Evolutionary conservation across 2,329 filamentous ascomycete genomes (phyloP), one percentile per base, ranked within the genome.

Genomic region (Fonsecaea nubica): DNA sequence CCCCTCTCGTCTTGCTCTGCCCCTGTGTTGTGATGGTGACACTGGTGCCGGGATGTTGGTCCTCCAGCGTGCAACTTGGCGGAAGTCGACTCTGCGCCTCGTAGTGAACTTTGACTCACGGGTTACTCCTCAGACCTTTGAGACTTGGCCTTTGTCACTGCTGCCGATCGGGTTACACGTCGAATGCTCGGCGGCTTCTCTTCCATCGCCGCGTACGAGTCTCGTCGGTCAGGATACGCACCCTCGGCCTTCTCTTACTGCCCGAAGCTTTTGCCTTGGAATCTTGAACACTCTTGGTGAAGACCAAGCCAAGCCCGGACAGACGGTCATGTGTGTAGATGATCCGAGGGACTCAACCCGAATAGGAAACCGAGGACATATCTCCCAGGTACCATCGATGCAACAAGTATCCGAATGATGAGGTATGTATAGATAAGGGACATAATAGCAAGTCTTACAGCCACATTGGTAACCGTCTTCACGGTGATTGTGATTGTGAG

Each of bases 281-380:
- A 4, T 9, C 3, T 50, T 30, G 0, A 5, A 10, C 5, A 5
- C 4, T 50, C 45, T 4, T 25, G 12, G 10, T 30, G 21, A 25
- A 6, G 10, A 25, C 15, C n/a, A 18, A 25, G 18, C 45, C 10
- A 25, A 5, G 9, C 8, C 45, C 21, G 45, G 25, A 50, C 5
- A 6, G 45, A 8, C 25, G 9, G 12, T 12, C 10, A 50, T 50
- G 10, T 9, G 25, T 3, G 45, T 50, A 9, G 15, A 18, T 50
- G 45, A 50, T 50, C 45, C 45, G 45, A 50, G 45, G 45, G 18
- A 50, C 9, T 25, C 8, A 2, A 30, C 4, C 21, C 45, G 25
- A 12, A 13, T 55, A 35, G 53, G 53, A 4, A 55, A 55, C 35
- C 35, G 53, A 55, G 53, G 53, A 38, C 5, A 55, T 55, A 38